Conservation (phyloP, 129 eudicot genomes). For the Pittosporum tobira region DNA sequence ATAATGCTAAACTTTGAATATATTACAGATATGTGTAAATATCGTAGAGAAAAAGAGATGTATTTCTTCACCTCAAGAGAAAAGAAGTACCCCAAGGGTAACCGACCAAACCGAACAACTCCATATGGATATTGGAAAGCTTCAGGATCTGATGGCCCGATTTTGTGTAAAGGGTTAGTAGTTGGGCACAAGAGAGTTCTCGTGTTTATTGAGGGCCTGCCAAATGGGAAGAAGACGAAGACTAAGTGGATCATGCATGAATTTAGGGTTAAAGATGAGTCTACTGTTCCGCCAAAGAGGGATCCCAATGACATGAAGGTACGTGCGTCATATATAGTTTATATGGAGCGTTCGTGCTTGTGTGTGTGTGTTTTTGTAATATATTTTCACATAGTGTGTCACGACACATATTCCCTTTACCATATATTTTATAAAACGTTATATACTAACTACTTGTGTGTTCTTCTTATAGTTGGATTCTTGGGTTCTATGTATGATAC, state of each 20-base stretch:
- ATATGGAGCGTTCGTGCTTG: too few species aligned
- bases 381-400: too few species aligned
- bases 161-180: not conserved
- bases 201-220: not conserved
- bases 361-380: too few species aligned
- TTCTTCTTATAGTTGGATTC: not conserved
- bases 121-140: not conserved
- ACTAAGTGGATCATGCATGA: not conserved
- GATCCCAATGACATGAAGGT: not conserved
- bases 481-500: not conserved
- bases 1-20: too few species aligned
- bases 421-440: not conserved
- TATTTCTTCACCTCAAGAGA: constrained; percentile 1
- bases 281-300: not conserved
- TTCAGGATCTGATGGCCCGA: not conserved
- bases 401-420: too few species aligned
- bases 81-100: not conserved
- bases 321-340: not conserved
- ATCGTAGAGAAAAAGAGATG: not conserved
- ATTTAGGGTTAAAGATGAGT: not conserved
- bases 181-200: not conserved
- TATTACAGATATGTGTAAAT: not conserved
- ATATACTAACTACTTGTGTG: not conserved
- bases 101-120: not conserved
- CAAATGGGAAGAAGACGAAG: not conserved